Evolutionary conservation across 805 yeast species (phyloP).

Genomic region (Saturnispora ahearnii): DNA sequence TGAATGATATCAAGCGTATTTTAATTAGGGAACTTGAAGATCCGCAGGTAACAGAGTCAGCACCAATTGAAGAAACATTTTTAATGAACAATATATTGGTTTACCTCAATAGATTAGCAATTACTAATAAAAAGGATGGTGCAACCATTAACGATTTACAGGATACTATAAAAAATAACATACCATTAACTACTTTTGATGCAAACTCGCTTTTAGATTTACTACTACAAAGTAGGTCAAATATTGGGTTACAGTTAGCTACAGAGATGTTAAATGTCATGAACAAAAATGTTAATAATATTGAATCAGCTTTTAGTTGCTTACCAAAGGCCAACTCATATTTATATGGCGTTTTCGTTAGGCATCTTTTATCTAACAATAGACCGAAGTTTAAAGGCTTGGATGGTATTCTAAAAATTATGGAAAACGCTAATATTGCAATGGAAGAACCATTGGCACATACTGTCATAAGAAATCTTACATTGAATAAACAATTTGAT

Average conservation of each 20-base stretch:
- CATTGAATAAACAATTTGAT: conserved; percentile 22
- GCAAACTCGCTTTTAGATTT: conserved; percentile 19
- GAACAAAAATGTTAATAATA: conserved; percentile 11
- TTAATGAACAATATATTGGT: conserved; percentile 17
- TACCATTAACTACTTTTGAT: conserved; percentile 20
- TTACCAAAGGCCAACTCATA: conserved; percentile 34
- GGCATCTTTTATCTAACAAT: conserved; percentile 26
- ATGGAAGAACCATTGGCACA: conserved; percentile 31
- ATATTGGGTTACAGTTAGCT: conserved; percentile 22
- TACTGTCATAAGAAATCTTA: conserved; percentile 29
- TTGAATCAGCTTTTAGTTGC: conserved; percentile 10
- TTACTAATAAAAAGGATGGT: conserved; percentile 8
- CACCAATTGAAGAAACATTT: conserved; percentile 17
- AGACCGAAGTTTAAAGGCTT: conserved; percentile 23
- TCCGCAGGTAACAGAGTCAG: conserved; percentile 5
- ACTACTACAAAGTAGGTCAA: conserved; percentile 18
- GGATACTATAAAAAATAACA: conserved; percentile 17
- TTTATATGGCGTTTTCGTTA: conserved; percentile 33
- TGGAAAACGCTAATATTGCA: conserved; percentile 24
- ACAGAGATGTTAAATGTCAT: conserved; percentile 25
- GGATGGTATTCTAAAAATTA: conserved; percentile 23
- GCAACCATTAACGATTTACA: conserved; percentile 10
- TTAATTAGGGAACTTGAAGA: conserved; percentile 11
- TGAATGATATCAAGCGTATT: conserved; percentile 13
- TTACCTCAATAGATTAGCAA: conserved; percentile 9